Evolutionary conservation across 2,329 filamentous ascomycete genomes (phyloP), one percentile per base, ranked within the genome.

Genomic region (Hymenotorrendiella dingleyae): DNA sequence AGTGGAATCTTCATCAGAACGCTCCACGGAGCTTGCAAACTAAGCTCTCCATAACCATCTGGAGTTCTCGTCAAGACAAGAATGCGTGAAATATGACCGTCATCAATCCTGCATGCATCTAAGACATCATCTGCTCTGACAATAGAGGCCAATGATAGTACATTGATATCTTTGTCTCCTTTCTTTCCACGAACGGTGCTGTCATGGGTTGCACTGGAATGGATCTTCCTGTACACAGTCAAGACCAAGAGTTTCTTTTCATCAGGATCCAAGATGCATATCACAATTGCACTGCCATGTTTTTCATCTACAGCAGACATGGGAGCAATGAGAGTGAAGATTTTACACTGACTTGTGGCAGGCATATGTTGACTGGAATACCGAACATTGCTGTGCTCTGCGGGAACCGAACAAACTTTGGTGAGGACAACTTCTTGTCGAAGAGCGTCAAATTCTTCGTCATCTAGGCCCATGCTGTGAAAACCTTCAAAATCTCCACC

Each of bases 21-120:
- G 44, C 82, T 81, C 85, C 85, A 90, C 0, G 84, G 84, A 5
- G 83, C 83, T 61, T 89, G 84, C 8, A 86, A 67, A 51, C 81
- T 86, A 12, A 91, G 64, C 55, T 84, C 78, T 35, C 78, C 74
- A 22, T 74, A 72, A 1, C 82, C 82, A 50, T 78, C 69, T 38
- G 73, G 72, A 19, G 78, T 76, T 53, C 82, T 76, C 3, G 80
- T 84, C 11, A 91, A 65, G 20, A 86, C 78, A 3, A 89, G 65
- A 39, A 90, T 82, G 50, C 81, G 79, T 23, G 81, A 78, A 41
- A 84, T 69, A 20, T 73, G 69, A 2, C 80, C 80, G 59, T 90
- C 84, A 4, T 72, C 69, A 32, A 90, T 62, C 54, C 80, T 84
- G 62, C 82, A 86, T 6, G 82, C 84, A 63, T 89, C 85, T 20